phyloP scores from a whole-genome alignment of 1,284 basidiomycete genomes.

The Nidula niveotomentosa region DNA sequence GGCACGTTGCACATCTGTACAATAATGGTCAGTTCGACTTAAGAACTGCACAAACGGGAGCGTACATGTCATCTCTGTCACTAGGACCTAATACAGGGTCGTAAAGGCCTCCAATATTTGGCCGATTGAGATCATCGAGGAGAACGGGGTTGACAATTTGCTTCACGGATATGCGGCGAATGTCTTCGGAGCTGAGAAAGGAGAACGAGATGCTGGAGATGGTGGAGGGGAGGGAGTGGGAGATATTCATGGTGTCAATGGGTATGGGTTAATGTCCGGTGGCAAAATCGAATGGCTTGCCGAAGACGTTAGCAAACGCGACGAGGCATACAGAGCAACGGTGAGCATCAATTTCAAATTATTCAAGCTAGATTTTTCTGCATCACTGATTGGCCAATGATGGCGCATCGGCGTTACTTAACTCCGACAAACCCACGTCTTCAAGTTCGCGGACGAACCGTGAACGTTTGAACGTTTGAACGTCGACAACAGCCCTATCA shows the following conservation, averaged over 20 bases:
- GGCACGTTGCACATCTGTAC: slow-evolving; percentile 90
- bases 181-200: slow-evolving; percentile 90
- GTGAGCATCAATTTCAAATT: too few species aligned
- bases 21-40: slow-evolving; percentile 3
- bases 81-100: slow-evolving; percentile 95
- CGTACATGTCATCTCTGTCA: slow-evolving; percentile 85
- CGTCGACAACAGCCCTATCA: too few species aligned
- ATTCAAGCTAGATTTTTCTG: too few species aligned
- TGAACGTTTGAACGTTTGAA: too few species aligned
- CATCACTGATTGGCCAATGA: too few species aligned
- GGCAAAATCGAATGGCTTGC: neutral
- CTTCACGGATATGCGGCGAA: slow-evolving; percentile 94
- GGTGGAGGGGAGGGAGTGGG: slow-evolving; percentile 84
- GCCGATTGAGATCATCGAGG: slow-evolving; percentile 92
- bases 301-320: too few species aligned
- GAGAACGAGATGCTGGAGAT: slow-evolving; percentile 92
- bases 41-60: neutral
- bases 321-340: too few species aligned
- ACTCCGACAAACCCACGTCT: too few species aligned
- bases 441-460: too few species aligned
- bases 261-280: neutral
- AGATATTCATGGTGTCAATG: slow-evolving; percentile 79
- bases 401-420: too few species aligned
- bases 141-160: slow-evolving; percentile 94
- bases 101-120: slow-evolving; percentile 92